Evolutionary conservation across 2,329 filamentous ascomycete genomes (phyloP).

Genomic region (Ophiocordyceps camponoti-floridani): DNA sequence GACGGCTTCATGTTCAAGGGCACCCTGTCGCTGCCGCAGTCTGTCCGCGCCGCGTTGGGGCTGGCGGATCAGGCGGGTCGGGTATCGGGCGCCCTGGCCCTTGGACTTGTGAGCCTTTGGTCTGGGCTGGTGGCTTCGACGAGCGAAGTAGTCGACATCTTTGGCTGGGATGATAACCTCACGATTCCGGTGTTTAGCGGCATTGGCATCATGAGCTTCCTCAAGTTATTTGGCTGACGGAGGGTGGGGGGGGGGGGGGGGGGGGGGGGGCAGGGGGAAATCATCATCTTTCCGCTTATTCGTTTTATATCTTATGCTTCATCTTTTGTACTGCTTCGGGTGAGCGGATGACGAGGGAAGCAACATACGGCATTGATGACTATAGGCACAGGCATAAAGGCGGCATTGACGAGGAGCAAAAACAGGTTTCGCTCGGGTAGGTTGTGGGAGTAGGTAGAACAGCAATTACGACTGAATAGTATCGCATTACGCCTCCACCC

Average conservation of each 20-base stretch:
- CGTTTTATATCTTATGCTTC: too few species aligned
- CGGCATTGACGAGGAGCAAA: too few species aligned
- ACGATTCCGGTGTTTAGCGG: conserved; percentile 90
- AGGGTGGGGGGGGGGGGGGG: too few species aligned
- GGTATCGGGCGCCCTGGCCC: conserved; percentile 52
- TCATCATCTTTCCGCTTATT: too few species aligned
- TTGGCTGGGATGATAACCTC: conserved; percentile 92
- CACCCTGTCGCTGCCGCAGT: conserved; percentile 47
- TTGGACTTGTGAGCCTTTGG: conserved; percentile 67
- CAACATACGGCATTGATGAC: too few species aligned
- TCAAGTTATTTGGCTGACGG: conserved; percentile 58
- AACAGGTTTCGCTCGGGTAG: too few species aligned
- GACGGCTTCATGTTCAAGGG: conserved; percentile 64
- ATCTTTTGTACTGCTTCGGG: too few species aligned
- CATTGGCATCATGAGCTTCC: conserved; percentile 74
- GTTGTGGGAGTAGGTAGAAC: neutral
- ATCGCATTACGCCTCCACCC: conserved; percentile 16
- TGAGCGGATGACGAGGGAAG: too few species aligned
- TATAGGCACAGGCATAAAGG: too few species aligned
- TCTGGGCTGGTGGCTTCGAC: conserved; percentile 78
- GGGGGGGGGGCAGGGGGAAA: too few species aligned
- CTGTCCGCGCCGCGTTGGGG: conserved; percentile 36
- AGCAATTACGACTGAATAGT: neutral
- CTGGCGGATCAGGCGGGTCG: conserved; percentile 38
- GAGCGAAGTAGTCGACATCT: conserved; percentile 81